phyloP scores from a whole-genome alignment of 768 basidiomycete species.

The Termitomyces sp. region DNA sequence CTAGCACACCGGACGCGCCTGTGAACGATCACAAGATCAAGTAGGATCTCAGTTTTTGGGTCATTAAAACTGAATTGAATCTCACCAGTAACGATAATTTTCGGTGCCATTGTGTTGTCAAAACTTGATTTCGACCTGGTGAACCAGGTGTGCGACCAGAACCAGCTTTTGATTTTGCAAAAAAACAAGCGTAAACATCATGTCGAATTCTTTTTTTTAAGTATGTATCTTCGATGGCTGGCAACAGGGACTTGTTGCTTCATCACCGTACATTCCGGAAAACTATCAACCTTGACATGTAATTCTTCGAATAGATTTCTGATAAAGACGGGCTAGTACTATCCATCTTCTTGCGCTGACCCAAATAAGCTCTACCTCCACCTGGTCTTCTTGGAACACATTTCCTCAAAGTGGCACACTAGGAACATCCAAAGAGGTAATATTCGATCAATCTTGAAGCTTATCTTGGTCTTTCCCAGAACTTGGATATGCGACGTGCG shows the following conservation, averaged over 20 bases:
- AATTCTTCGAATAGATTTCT: not conserved
- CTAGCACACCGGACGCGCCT: constrained; percentile 94
- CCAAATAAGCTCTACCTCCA: too few species aligned
- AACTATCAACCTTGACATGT: not conserved
- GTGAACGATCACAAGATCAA: constrained; percentile 2
- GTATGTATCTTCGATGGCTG: not conserved
- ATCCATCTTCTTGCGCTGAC: too few species aligned
- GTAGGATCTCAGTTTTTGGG: not conserved
- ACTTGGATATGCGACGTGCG: not conserved
- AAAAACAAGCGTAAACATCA: not conserved
- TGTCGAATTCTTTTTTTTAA: not conserved
- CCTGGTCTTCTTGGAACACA: not conserved
- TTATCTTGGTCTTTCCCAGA: not conserved
- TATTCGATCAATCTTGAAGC: not conserved
- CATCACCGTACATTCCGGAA: not conserved
- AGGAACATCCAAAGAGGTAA: not conserved
- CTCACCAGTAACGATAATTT: constrained; percentile 55
- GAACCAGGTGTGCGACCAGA: not conserved
- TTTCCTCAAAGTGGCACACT: not conserved
- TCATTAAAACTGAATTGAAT: not conserved
- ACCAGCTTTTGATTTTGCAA: not conserved
- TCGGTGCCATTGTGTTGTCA: constrained; percentile 27
- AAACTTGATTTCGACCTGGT: not conserved
- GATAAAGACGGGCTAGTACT: not conserved
- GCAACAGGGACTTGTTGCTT: not conserved